phyloP scores from a whole-genome alignment of 805 yeast genomes.

The Lipomyces anomalus region DNA sequence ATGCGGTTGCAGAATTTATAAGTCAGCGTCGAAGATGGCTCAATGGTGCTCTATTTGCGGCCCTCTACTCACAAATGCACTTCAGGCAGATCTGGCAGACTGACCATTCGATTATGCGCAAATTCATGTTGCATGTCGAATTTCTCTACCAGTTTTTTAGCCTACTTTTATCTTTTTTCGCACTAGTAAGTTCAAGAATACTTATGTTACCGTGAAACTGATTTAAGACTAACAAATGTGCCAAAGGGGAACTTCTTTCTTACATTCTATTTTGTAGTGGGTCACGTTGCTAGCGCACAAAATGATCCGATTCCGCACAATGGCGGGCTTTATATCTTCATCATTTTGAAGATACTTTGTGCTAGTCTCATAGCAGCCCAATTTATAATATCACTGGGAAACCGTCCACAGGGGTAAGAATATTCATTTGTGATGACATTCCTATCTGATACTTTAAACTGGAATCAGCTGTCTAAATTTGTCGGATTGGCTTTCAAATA shows the following conservation, averaged over 20 bases:
- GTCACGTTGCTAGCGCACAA: constrained; percentile 54
- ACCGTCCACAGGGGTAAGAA: constrained; percentile 95
- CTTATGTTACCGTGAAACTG: no score
- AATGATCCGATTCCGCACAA: constrained; percentile 38
- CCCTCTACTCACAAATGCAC: constrained; percentile 79
- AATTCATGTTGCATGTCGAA: constrained; percentile 76
- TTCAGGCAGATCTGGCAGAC: constrained; percentile 86
- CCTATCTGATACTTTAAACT: neutral
- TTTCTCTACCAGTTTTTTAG: constrained; percentile 81
- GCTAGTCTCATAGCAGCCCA: constrained; percentile 79
- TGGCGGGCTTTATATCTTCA: constrained; percentile 81
- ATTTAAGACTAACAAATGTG: no score
- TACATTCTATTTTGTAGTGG: constrained; percentile 89
- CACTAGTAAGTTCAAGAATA: no score
- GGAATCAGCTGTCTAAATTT: neutral
- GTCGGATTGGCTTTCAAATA: constrained; percentile 2
- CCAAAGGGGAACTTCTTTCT: constrained; percentile 89
- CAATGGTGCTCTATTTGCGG: constrained; percentile 97
- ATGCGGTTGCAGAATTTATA: constrained; percentile 81
- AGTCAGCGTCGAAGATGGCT: constrained; percentile 98
- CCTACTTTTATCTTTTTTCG: constrained; percentile 82
- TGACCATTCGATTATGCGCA: constrained; percentile 74
- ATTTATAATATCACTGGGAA: constrained; percentile 91
- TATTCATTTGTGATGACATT: neutral
- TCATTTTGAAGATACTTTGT: constrained; percentile 78